A percentile compares a stretch with the other conserved stretches of the same genome.
phyloP scores from a whole-genome alignment of 164 flowering plant genomes.

The Echeveria elegans region DNA sequence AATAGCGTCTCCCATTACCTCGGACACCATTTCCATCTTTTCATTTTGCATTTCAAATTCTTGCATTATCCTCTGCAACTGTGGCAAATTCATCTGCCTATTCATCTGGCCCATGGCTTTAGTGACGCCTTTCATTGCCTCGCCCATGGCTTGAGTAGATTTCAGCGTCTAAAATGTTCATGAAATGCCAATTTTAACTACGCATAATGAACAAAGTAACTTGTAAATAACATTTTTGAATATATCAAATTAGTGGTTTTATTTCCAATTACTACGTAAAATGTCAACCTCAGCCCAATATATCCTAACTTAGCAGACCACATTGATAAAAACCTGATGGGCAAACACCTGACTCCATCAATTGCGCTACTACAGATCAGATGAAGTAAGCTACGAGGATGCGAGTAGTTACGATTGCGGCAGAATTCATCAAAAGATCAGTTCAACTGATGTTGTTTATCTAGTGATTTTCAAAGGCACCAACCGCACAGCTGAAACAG shows the following conservation, averaged over 20 bases:
- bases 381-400: too few relatives aligned
- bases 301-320: background rate
- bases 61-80: conserved; percentile 73
- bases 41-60: conserved; percentile 84
- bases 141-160: conserved; percentile 94
- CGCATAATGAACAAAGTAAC: background rate
- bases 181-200: background rate
- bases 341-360: too few relatives aligned
- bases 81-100: conserved; percentile 79
- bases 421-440: too few relatives aligned
- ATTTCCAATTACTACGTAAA: too few relatives aligned
- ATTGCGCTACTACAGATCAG: too few relatives aligned
- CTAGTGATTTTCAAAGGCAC: background rate
- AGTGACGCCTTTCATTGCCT: conserved; percentile 86
- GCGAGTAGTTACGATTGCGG: too few relatives aligned
- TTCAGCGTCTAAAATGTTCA: conserved; percentile 44
- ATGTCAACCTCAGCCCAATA: too few relatives aligned
- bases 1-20: conserved; percentile 84
- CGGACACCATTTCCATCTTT: conserved; percentile 76
- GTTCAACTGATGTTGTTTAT: too few relatives aligned
- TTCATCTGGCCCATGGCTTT: conserved; percentile 95
- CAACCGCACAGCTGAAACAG: background rate
- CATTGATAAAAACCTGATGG: background rate
- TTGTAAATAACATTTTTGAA: background rate
- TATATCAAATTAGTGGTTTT: too few relatives aligned